Evolutionary conservation across 306 rosid species (phyloP).

Genomic region (Trifolium pratense): DNA sequence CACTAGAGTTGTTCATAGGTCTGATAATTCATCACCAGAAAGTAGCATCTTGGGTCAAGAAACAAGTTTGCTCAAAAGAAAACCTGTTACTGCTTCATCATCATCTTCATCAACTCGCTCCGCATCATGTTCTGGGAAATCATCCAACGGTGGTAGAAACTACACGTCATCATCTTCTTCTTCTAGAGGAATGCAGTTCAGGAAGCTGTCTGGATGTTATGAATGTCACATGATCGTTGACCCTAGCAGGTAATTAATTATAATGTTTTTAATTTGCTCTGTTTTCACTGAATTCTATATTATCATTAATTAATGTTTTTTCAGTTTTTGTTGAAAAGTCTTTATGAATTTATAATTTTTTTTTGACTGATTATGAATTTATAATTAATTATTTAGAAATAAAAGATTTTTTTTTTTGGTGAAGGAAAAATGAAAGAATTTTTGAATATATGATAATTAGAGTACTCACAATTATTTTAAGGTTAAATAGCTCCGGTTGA

Average conservation of each 20-base stretch:
- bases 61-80: conserved; percentile 62
- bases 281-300: not conserved
- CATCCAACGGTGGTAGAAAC: conserved; percentile 56
- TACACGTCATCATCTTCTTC: conserved; percentile 63
- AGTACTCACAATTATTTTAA: not conserved
- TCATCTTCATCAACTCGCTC: conserved; percentile 39
- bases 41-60: conserved; percentile 85
- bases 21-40: conserved; percentile 94
- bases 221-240: conserved; percentile 95
- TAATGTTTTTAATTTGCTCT: not conserved
- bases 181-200: conserved; percentile 88
- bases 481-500: no score
- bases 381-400: not conserved
- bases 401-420: not conserved
- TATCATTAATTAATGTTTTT: not conserved
- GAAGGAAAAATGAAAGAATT: not conserved
- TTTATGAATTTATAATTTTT: no score
- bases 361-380: no score
- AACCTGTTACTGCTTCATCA: conserved; percentile 45
- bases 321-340: not conserved
- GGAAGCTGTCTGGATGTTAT: conserved; percentile 94
- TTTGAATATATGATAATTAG: not conserved
- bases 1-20: conserved; percentile 79
- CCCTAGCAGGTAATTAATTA: conserved; percentile 66
- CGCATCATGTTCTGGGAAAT: conserved; percentile 46